Conservation (phyloP, 176 grass and related monocot genomes). For the Hordeum vulgare region DNA sequence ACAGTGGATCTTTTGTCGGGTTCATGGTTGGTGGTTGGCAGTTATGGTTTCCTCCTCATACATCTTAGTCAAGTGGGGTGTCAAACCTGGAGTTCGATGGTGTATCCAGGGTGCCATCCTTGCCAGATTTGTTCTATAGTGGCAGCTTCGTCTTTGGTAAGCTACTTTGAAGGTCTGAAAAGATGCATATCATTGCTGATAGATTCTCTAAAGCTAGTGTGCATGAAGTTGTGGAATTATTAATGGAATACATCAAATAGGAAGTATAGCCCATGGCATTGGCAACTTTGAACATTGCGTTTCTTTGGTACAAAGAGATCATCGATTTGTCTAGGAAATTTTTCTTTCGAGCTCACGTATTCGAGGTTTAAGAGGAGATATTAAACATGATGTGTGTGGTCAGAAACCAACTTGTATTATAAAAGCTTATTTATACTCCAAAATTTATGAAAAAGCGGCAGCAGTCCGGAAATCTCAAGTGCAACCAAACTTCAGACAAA, state of each 20-base stretch:
- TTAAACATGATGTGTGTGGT: background rate
- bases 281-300: background rate
- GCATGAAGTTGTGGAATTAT: background rate
- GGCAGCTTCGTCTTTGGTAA: no score
- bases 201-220: background rate
- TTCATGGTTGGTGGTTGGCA: no score
- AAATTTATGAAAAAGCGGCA: background rate
- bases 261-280: background rate
- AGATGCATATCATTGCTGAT: background rate
- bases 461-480: background rate
- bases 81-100: no score
- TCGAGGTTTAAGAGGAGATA: background rate
- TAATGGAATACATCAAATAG: background rate
- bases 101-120: no score
- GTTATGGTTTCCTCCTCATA: no score
- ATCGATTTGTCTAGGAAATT: background rate
- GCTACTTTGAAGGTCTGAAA: no score
- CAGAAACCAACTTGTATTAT: background rate
- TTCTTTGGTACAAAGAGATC: background rate
- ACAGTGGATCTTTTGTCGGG: no score
- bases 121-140: no score
- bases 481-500: no score
- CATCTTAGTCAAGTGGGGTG: no score
- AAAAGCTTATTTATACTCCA: background rate
- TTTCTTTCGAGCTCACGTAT: background rate